A percentile compares a stretch with the other conserved stretches of the same genome.
Conservation (phyloP, 83 land plant genomes). For the Thuja plicata region DNA sequence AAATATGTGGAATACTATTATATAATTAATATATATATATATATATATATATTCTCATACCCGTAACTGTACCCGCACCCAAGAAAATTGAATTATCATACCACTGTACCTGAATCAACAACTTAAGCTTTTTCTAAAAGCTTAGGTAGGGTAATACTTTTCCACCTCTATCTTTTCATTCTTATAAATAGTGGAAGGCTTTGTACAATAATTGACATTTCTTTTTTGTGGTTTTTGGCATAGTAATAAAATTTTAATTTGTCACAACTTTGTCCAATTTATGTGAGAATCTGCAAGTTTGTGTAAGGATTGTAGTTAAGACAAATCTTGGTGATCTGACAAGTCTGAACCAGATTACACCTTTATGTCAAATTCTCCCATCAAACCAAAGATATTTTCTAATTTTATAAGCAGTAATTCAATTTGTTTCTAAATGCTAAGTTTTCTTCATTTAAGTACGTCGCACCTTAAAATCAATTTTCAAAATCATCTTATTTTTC, state of each 20-base stretch:
- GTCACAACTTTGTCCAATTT: neutral
- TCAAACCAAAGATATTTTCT: neutral
- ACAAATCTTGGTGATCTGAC: neutral
- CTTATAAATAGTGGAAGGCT: neutral
- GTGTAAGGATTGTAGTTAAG: neutral
- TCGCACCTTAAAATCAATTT: neutral
- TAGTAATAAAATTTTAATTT: neutral
- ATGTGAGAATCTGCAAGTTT: neutral
- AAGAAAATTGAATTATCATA: no score
- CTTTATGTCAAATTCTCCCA: neutral
- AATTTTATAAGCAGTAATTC: neutral
- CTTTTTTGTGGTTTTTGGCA: neutral
- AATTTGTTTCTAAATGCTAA: neutral
- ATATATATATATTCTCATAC: no score
- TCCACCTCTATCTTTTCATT: neutral
- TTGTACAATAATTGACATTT: neutral
- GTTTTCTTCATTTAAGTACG: neutral
- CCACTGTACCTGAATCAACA: no score
- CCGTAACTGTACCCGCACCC: no score
- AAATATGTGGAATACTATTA: no score
- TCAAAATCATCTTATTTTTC: neutral
- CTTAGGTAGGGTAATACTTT: neutral
- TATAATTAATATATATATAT: no score
- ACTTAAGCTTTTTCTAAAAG: neutral
- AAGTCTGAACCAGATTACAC: neutral